Percentiles rank a stretch among this genome's conserved stretches.
phyloP scores from a whole-genome alignment of 2,329 filamentous ascomycete species.

The Onygenales sp. region DNA sequence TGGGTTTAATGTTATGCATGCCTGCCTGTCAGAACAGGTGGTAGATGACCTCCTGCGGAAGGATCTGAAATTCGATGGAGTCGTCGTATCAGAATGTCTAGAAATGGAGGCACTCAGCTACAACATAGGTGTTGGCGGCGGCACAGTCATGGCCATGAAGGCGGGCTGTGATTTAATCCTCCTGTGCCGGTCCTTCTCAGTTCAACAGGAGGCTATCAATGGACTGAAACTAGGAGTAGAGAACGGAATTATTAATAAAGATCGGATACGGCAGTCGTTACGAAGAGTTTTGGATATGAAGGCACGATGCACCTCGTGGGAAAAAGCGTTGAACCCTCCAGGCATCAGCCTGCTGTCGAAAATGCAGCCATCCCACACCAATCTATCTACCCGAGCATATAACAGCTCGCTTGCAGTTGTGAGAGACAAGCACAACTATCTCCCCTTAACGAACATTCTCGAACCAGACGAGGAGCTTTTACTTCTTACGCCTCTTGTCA shows the following conservation, averaged over 20 bases:
- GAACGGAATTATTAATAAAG: constrained; percentile 76
- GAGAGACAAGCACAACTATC: constrained; percentile 72
- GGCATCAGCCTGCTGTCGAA: constrained; percentile 68
- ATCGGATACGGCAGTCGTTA: constrained; percentile 71
- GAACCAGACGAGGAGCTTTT: constrained; percentile 82
- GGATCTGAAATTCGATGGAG: constrained; percentile 80
- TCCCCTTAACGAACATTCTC: constrained; percentile 74
- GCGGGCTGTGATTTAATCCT: constrained; percentile 89
- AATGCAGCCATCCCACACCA: constrained; percentile 72
- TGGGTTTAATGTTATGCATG: constrained; percentile 90
- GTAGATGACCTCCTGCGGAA: constrained; percentile 82
- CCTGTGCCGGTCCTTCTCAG: constrained; percentile 75
- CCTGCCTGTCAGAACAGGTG: constrained; percentile 84
- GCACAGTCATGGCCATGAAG: constrained; percentile 94
- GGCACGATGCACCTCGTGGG: constrained; percentile 77
- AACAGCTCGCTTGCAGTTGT: constrained; percentile 90
- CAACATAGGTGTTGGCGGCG: constrained; percentile 93
- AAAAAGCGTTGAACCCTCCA: constrained; percentile 77
- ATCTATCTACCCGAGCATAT: constrained; percentile 75
- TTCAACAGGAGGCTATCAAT: constrained; percentile 84
- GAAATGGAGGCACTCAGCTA: constrained; percentile 95
- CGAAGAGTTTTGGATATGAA: constrained; percentile 73
- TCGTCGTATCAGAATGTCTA: constrained; percentile 88
- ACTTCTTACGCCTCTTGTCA: constrained; percentile 78
- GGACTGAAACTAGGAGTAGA: constrained; percentile 83